These are phyloP conservation scores for Talaromyces sp. DNA, from an alignment of 2,329 filamentous ascomycete species.

Conservation along the genomic window DNA sequence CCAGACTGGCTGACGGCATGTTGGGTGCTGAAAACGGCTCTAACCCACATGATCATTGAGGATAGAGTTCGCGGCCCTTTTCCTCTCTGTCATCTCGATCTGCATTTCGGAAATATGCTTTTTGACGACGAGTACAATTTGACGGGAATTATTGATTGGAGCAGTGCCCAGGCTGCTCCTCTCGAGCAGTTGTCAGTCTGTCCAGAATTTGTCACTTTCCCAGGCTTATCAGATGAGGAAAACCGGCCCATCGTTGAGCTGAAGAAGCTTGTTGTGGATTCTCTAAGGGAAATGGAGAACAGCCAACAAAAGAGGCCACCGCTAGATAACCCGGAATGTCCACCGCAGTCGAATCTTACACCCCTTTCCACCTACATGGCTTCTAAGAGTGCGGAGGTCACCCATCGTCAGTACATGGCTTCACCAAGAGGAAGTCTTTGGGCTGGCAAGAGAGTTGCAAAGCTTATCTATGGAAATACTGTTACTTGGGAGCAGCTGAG, in stretches of 20 bases:
- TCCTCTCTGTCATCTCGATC: background rate
- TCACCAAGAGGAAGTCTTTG: background rate
- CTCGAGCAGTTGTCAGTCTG: background rate
- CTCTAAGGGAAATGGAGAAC: background rate
- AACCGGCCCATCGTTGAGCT: background rate
- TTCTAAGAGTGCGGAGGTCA: background rate
- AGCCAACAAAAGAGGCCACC: background rate
- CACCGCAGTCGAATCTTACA: background rate
- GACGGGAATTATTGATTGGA: background rate
- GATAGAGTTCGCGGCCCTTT: background rate
- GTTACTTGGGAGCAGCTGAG: background rate
- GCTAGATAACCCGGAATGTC: background rate
- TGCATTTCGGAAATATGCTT: background rate
- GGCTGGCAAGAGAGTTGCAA: background rate
- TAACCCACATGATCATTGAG: background rate
- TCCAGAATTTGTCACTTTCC: background rate
- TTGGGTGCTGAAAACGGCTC: background rate
- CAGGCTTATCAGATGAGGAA: background rate
- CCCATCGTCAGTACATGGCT: background rate
- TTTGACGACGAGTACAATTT: background rate
- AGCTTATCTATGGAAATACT: background rate
- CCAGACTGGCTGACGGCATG: background rate
- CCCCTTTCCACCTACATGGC: background rate
- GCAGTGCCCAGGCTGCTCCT: background rate
- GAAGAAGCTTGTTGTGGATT: background rate